phyloP scores from a whole-genome alignment of 805 yeast genomes.

The Starmerella vaccinii region DNA sequence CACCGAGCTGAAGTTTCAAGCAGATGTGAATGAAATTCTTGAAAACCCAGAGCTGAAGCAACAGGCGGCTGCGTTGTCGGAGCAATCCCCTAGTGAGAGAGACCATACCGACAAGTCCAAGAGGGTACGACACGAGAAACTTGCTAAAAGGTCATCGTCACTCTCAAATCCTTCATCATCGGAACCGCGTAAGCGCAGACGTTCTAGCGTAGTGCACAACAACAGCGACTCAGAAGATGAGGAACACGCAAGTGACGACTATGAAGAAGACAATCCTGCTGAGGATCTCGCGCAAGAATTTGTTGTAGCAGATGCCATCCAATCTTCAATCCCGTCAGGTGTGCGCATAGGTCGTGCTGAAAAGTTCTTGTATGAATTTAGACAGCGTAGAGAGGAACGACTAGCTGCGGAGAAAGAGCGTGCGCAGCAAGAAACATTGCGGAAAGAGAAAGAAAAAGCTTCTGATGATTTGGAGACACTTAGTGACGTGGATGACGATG shows the following conservation, averaged over 20 bases:
- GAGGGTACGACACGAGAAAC: neutral
- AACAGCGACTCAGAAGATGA: neutral
- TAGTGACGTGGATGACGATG: slow-evolving; percentile 78
- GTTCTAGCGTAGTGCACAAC: neutral
- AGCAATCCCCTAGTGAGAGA: slow-evolving; percentile 1
- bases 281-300: neutral
- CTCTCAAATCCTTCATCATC: neutral
- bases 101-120: neutral
- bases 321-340: neutral
- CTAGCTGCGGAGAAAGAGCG: slow-evolving; percentile 16
- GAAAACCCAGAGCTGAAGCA: slow-evolving; percentile 21
- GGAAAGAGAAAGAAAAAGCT: slow-evolving; percentile 5
- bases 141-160: neutral
- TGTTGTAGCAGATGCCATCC: slow-evolving; percentile 3
- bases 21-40: slow-evolving; percentile 27
- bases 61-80: slow-evolving; percentile 19
- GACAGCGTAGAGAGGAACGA: slow-evolving; percentile 22
- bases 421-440: slow-evolving; percentile 32
- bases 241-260: neutral
- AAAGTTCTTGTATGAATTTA: slow-evolving; percentile 21
- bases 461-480: slow-evolving; percentile 52
- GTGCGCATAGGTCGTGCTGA: slow-evolving; percentile 23
- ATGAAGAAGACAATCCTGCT: neutral
- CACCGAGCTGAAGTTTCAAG: slow-evolving; percentile 26
- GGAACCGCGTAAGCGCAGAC: neutral